Conservation (phyloP, 1,284 basidiomycete genomes). For the Sporisorium reilianum region DNA sequence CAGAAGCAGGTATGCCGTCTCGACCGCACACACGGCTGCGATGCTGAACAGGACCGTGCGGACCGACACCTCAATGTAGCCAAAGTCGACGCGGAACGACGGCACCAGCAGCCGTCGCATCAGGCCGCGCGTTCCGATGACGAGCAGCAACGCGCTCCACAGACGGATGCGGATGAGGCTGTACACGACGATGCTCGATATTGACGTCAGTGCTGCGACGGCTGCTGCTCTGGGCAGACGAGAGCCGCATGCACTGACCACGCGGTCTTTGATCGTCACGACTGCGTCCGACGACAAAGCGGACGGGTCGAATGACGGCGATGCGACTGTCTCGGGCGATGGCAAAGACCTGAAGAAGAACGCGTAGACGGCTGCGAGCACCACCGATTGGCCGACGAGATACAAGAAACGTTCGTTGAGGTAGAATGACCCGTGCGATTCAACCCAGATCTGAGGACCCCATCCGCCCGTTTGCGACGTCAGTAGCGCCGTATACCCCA, state of each 20-base stretch:
- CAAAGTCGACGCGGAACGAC: slow-evolving; percentile 54
- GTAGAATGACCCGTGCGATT: slow-evolving; percentile 53
- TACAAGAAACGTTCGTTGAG: slow-evolving; percentile 58
- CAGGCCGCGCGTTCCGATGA: slow-evolving; percentile 47
- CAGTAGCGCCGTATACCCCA: slow-evolving; percentile 24
- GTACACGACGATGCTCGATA: slow-evolving; percentile 27
- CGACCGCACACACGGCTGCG: slow-evolving; percentile 31
- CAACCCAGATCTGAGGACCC: slow-evolving; percentile 49
- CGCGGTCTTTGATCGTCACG: slow-evolving; percentile 48
- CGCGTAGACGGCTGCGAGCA: slow-evolving; percentile 36
- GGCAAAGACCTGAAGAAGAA: slow-evolving; percentile 25
- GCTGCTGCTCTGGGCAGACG: slow-evolving; percentile 17
- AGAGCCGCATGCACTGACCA: slow-evolving; percentile 3
- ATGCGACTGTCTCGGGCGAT: slow-evolving; percentile 19
- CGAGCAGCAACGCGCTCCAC: slow-evolving; percentile 44
- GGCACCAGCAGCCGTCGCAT: slow-evolving; percentile 52
- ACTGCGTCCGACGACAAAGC: slow-evolving; percentile 3
- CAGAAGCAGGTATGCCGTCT: slow-evolving; percentile 52
- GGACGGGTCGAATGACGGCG: slow-evolving; percentile 33
- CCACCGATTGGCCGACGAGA: slow-evolving; percentile 19
- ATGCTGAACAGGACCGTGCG: slow-evolving; percentile 33
- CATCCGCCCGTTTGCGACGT: slow-evolving; percentile 25
- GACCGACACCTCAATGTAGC: slow-evolving; percentile 23
- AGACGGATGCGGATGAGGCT: slow-evolving; percentile 41
- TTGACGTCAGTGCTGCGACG: slow-evolving; percentile 21